Evolutionary conservation across 1,139 yeast genomes (phyloP).

Genomic region (Wickerhamomyces sp.): DNA sequence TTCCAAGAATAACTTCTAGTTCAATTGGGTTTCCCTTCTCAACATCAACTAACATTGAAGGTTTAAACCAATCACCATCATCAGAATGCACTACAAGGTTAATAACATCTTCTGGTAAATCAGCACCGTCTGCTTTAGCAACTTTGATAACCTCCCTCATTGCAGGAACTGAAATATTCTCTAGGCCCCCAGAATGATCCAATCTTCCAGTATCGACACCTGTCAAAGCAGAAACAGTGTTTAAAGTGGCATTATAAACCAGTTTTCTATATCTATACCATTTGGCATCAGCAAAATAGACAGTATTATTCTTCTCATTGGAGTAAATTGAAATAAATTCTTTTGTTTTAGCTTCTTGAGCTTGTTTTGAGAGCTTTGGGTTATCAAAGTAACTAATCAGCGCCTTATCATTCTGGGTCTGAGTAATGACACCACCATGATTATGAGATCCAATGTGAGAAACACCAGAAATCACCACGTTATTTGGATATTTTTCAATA

Average conservation of each 20-base stretch:
- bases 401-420: conserved; percentile 32
- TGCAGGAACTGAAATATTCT: conserved; percentile 41
- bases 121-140: conserved; percentile 51
- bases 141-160: conserved; percentile 47
- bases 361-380: conserved; percentile 20
- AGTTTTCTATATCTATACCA: conserved; percentile 50
- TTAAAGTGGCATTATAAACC: conserved; percentile 50
- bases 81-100: conserved; percentile 43
- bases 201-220: conserved; percentile 40
- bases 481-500: conserved; percentile 39
- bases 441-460: conserved; percentile 39
- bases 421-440: conserved; percentile 26
- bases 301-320: conserved; percentile 32
- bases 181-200: conserved; percentile 40
- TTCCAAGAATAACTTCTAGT: conserved; percentile 52
- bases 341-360: conserved; percentile 30
- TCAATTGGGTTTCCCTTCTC: conserved; percentile 50
- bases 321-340: conserved; percentile 39
- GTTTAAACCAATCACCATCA: conserved; percentile 49
- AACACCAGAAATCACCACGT: conserved; percentile 47
- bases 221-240: conserved; percentile 42
- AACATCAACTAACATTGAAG: conserved; percentile 55
- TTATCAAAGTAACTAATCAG: conserved; percentile 44
- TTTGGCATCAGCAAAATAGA: conserved; percentile 39
- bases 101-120: conserved; percentile 33